Conservation (phyloP, 169 alveolate species). For the Cytauxzoon felis region DNA sequence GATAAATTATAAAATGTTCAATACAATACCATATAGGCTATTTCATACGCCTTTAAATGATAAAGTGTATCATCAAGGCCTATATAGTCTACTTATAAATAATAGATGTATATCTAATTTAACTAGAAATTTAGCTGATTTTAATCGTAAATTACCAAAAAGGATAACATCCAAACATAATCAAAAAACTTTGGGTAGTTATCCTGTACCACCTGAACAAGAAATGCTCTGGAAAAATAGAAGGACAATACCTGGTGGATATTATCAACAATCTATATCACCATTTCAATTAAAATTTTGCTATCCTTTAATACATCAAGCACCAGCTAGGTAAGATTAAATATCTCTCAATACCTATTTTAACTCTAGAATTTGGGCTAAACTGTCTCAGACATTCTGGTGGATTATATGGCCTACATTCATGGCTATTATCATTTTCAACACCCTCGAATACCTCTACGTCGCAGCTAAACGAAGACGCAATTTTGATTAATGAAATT, state of each 20-base stretch:
- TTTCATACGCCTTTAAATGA: no score
- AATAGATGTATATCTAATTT: slow-evolving; percentile 33
- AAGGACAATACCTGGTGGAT: slow-evolving; percentile 79
- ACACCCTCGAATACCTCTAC: slow-evolving; percentile 54
- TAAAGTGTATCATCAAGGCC: no score
- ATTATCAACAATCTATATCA: slow-evolving; percentile 80
- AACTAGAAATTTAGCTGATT: slow-evolving; percentile 39
- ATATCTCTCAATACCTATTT: background rate
- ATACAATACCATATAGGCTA: no score
- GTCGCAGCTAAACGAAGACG: no score
- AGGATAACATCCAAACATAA: slow-evolving; percentile 72
- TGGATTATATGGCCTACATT: slow-evolving; percentile 72
- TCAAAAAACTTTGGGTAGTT: slow-evolving; percentile 79
- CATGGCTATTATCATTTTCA: slow-evolving; percentile 46
- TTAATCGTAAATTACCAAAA: slow-evolving; percentile 20
- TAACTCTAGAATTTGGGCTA: slow-evolving; percentile 66
- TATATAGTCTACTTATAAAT: no score
- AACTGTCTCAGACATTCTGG: slow-evolving; percentile 73
- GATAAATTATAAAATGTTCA: no score
- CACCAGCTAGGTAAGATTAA: slow-evolving; percentile 78
- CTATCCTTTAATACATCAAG: slow-evolving; percentile 80
- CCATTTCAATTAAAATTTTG: slow-evolving; percentile 80
- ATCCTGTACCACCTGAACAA: slow-evolving; percentile 84
- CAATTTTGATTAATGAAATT: no score
- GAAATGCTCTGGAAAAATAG: slow-evolving; percentile 84